Conservation (phyloP, 108 stramenopile genomes). For the Fistulifera pelliculosa region DNA sequence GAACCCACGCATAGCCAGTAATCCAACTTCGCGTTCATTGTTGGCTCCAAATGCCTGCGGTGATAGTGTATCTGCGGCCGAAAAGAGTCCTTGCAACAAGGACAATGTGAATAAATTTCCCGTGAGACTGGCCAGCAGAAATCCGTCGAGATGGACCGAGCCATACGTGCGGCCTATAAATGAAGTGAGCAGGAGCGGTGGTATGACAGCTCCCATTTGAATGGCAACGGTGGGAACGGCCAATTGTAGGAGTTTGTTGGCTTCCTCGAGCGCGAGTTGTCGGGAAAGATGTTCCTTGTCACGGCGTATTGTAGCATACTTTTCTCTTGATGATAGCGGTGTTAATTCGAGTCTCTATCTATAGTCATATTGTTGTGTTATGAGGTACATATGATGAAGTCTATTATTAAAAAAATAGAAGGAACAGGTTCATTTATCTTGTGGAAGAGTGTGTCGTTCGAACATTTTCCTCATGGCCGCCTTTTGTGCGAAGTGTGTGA, state of each 20-base stretch:
- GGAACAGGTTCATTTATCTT: neutral
- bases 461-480: too few species aligned
- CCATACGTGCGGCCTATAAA: slow-evolving; percentile 27
- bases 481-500: too few species aligned
- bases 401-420: neutral
- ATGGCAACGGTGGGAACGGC: slow-evolving; percentile 24
- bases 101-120: slow-evolving; percentile 24
- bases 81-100: slow-evolving; percentile 21
- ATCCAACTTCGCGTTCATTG: slow-evolving; percentile 31
- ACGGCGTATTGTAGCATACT: neutral
- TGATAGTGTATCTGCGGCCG: slow-evolving; percentile 29
- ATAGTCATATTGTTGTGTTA: neutral
- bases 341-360: neutral
- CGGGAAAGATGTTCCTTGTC: neutral
- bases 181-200: slow-evolving; percentile 13
- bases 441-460: too few species aligned
- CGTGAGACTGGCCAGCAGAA: slow-evolving; percentile 28
- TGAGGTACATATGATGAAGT: neutral
- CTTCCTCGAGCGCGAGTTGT: neutral
- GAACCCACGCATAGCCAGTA: slow-evolving; percentile 35
- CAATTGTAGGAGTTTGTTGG: neutral
- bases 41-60: slow-evolving; percentile 36
- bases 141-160: slow-evolving; percentile 22
- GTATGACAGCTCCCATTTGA: slow-evolving; percentile 10
- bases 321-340: neutral